These are phyloP conservation scores for Diaporthe humulicola DNA, from an alignment of 2,329 filamentous ascomycete genomes.

Conservation along the genomic window DNA sequence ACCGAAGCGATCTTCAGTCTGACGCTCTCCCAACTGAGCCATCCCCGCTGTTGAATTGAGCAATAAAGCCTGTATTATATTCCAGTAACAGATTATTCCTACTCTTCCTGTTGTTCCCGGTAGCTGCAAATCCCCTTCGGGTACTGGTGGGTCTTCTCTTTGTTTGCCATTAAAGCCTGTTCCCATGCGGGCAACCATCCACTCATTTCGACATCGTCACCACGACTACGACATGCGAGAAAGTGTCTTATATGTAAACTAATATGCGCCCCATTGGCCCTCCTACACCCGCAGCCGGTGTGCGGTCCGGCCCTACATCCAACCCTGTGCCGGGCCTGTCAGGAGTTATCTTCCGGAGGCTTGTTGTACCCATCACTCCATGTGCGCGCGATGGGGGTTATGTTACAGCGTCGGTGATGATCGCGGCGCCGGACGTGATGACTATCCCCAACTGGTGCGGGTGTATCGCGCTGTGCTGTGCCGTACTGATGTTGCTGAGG, in stretches of 20 bases:
- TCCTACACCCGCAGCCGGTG: neutral
- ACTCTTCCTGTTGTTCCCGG: no score
- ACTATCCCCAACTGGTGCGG: no score
- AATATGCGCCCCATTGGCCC: neutral
- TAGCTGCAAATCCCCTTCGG: no score
- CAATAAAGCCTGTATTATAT: no score
- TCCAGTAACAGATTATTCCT: no score
- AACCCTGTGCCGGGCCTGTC: neutral
- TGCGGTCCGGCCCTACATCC: slow-evolving; percentile 8
- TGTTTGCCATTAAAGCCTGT: no score
- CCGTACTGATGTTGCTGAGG: neutral
- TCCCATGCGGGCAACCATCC: neutral
- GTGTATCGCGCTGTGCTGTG: neutral
- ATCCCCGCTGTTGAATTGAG: no score
- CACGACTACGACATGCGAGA: neutral
- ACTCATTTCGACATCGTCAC: neutral
- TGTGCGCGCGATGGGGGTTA: neutral
- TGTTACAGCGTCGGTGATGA: slow-evolving; percentile 2
- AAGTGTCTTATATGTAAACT: no score
- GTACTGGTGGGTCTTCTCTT: no score
- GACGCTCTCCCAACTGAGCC: neutral
- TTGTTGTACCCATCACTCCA: neutral
- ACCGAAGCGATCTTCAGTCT: neutral
- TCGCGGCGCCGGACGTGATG: slow-evolving; percentile 6
- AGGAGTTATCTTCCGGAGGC: neutral